phyloP scores from a whole-genome alignment of 306 rosid species.

The Purshia tridentata region DNA sequence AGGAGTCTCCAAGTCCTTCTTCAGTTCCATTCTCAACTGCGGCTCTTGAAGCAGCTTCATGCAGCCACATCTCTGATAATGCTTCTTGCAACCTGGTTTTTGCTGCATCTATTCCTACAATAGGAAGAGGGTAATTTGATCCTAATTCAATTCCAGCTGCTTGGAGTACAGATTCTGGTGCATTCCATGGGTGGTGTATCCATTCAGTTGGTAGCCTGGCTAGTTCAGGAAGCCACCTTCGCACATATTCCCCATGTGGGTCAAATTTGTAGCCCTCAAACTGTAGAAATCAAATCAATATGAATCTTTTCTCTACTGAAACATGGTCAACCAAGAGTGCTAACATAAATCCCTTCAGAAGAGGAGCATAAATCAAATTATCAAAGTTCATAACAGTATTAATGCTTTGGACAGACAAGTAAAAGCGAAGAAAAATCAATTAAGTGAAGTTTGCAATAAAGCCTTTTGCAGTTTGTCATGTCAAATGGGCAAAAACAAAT shows the following conservation, averaged over 20 bases:
- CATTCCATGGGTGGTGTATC: constrained; percentile 97
- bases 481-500: not conserved
- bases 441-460: not conserved
- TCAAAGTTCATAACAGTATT: not conserved
- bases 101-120: constrained; percentile 70
- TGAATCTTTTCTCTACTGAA: not conserved
- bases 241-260: constrained; percentile 84
- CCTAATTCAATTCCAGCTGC: constrained; percentile 94
- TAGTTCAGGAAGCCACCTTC: constrained; percentile 95
- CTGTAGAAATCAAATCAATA: constrained; percentile 41
- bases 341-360: not conserved
- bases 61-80: constrained; percentile 70
- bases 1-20: constrained; percentile 92
- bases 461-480: not conserved
- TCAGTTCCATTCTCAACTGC: constrained; percentile 76
- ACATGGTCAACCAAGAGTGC: not conserved
- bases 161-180: constrained; percentile 78
- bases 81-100: constrained; percentile 73
- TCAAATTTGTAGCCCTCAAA: constrained; percentile 84
- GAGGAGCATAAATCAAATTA: constrained; percentile 8
- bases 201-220: constrained; percentile 87
- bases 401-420: not conserved
- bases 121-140: constrained; percentile 86
- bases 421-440: not conserved
- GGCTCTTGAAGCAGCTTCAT: constrained; percentile 78